phyloP scores from a whole-genome alignment of 441 rosid species.

The Erysimum cheiri region DNA sequence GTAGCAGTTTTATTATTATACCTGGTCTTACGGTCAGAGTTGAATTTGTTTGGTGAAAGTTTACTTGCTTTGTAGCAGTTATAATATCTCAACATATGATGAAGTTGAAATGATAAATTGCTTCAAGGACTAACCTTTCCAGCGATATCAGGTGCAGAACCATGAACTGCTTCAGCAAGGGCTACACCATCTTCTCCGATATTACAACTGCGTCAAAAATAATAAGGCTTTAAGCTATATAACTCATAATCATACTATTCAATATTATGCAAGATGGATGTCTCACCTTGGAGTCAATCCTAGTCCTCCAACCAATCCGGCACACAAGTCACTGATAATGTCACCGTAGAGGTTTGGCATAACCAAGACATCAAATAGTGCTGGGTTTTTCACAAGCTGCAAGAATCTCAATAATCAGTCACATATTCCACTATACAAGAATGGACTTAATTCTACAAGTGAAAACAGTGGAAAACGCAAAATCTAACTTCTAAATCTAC shows the following conservation, averaged over 20 bases:
- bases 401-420: conserved; percentile 19
- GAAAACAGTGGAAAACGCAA: not conserved
- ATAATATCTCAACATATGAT: not conserved
- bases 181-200: conserved; percentile 98
- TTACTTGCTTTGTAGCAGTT: not conserved
- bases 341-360: conserved; percentile 99
- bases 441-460: not conserved
- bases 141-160: conserved; percentile 99
- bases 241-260: not conserved
- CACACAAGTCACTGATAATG: conserved; percentile 97
- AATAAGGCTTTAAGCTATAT: conserved; percentile 33
- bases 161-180: conserved; percentile 99
- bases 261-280: not conserved
- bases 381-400: conserved; percentile 98
- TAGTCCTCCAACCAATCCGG: conserved; percentile 94
- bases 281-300: conserved; percentile 93
- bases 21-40: not conserved
- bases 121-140: conserved; percentile 78
- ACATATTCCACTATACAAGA: conserved; percentile 1
- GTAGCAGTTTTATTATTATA: not conserved
- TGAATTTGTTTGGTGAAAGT: not conserved
- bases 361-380: conserved; percentile 93
- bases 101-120: not conserved
- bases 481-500: not conserved
- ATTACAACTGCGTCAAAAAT: conserved; percentile 72